Evolutionary conservation across 495 filamentous ascomycete genomes (phyloP), one percentile per base, ranked within the genome.

Genomic region (Pseudotulostoma volvatum): DNA sequence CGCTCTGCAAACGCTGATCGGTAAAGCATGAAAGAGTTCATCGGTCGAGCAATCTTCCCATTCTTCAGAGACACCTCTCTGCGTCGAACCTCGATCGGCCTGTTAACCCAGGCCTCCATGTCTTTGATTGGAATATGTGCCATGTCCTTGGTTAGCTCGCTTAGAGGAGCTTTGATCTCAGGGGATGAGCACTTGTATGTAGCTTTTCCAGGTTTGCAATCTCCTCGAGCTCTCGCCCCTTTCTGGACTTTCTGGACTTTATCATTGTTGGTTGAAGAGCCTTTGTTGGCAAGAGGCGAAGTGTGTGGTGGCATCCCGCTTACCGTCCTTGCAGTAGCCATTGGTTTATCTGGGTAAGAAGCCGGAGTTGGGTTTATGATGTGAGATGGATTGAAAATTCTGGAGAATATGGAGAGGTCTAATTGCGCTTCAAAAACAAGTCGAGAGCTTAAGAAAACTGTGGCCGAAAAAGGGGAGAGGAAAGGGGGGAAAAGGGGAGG

Each of bases 11-110:
- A 96, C 3, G 88, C 84, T 35, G 87, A 93, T 7, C 92, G 79
- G 55, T 97, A 97, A 18, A 97, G 69, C 83, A 97, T 96, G 67
- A 96, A 97, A 1, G 85, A 87, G 52, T 97, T 97, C 81, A 95
- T 96, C 1, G 90, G 90, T 23, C 90, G 67, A 44, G 87, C 83
- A 40, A 97, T 68, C 48, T 85, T 84, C 2, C 82, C 82, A 19
- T 82, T 77, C 49, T 77, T 74, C 42, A 76, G 69, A 39, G 70
- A 70, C 11, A 83, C 75, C 47, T 92, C 80, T 46, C 66, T 55
- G 25, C 60, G 65, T 36, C 90, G 74, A 4, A 61, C 68, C 33
- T 82, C 75, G 1, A 64, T 57, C 7, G 79, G 63, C 34, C 90
- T 68, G 48, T 79, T 74, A 16, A 93, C 88, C 65, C 78, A 93